Base-by-base conservation (phyloP, 768 basidiomycete genomes). In the Leccinum incarnatum region DNA sequence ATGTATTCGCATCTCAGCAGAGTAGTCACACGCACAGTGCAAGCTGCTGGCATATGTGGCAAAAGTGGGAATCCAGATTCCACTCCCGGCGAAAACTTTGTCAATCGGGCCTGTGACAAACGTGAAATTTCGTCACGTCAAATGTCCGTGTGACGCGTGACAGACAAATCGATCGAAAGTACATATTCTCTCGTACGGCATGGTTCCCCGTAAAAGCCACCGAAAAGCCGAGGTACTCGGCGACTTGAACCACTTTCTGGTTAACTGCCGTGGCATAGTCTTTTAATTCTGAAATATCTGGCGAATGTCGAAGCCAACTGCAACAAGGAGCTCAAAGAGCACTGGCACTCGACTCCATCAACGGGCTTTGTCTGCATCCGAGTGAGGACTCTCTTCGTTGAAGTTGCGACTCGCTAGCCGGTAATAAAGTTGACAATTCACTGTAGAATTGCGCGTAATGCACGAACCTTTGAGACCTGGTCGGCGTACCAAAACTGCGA, bases 401-500 rank as follows among this genome's bases (percentile, higher is more conserved):
- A 34, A 34, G 32, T 34, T 17, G 27, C 21, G 19, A 50, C n/a
- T 19, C 42, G 51, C 45, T 49, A 19, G 25, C 36, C 34, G 30
- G 11, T 32, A 37, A 46, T 12, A 9, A 14, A 8, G 29, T 58
- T 60, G 19, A 68, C 19, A 12, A 60, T 51, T 30, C 56, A 25
- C 42, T 46, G 30, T 53, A 83, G 81, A 61, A 81, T 84, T 57
- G 80, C 83, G 25, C 75, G 76, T 27, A 82, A 80, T 69, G 60
- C 75, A 21, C 74, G 73, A 51, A 71, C 73, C 61, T 84, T 82
- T 54, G 83, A 84, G 59, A 78, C 74, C 5, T 84, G 83, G 83
- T 72, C 76, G 7, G 71, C 75, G 1, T 73, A 78, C 63, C 81
- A 84, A 60, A 67, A 75, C 45, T 79, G 79, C 60, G 81, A 82